Percentiles rank a stretch among this genome's conserved stretches.
Conservation (phyloP, 106 monocot genomes). For the Allium sativum region DNA sequence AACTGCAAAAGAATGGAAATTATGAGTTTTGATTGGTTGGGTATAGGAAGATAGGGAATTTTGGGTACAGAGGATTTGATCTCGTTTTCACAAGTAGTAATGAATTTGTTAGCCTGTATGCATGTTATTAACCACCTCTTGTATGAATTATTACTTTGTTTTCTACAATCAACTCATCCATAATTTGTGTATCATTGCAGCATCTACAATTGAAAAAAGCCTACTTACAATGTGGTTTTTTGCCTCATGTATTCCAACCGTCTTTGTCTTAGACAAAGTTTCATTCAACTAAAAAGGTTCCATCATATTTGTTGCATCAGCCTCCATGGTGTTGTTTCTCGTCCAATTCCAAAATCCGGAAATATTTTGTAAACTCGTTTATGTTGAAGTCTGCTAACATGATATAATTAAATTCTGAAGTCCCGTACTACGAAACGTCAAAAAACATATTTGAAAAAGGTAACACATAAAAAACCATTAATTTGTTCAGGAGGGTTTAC, state of each 20-base stretch:
- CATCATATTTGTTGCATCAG: slow-evolving; percentile 49
- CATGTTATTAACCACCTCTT: not conserved
- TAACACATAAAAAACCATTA: too few relatives aligned
- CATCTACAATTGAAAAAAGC: not conserved
- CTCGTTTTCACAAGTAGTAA: slow-evolving; percentile 52
- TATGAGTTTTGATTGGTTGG: too few relatives aligned
- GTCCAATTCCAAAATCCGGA: not conserved
- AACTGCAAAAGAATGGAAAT: too few relatives aligned
- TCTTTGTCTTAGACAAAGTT: slow-evolving; percentile 52
- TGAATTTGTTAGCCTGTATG: slow-evolving; percentile 80
- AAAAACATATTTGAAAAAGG: too few relatives aligned
- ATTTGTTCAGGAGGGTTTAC: too few relatives aligned
- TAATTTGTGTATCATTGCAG: not conserved
- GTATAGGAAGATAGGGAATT: too few relatives aligned
- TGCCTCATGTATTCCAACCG: slow-evolving; percentile 24
- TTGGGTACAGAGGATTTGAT: too few relatives aligned
- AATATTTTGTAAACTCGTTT: not conserved
- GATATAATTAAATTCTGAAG: not conserved
- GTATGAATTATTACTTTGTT: not conserved
- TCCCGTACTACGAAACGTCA: too few relatives aligned
- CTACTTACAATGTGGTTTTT: not conserved
- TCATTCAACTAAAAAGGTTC: slow-evolving; percentile 75
- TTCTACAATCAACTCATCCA: not conserved
- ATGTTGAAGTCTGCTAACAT: not conserved
- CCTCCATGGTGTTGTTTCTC: slow-evolving; percentile 36